Evolutionary conservation across 2,329 filamentous ascomycete genomes (phyloP).

Genomic region (Cryphonectria carpinicola): DNA sequence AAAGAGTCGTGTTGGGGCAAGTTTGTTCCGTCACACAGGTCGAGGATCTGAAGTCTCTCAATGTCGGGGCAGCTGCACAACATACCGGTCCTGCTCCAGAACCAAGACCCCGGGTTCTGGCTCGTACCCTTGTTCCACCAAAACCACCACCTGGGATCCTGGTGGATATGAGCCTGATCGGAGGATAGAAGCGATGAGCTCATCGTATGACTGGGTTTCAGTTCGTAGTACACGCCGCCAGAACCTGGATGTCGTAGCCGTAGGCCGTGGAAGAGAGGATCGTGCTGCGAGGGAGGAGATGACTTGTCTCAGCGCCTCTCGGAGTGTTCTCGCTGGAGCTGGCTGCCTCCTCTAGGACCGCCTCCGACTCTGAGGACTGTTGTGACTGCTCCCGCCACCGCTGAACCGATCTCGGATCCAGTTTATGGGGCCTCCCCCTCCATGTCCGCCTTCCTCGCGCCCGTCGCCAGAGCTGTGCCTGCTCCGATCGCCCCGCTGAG

Average conservation of each 20-base stretch:
- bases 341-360: conserved; percentile 23
- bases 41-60: background rate
- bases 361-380: conserved; percentile 13
- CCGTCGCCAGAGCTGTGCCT: conserved; percentile 8
- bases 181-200: background rate
- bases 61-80: background rate
- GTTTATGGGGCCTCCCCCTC: conserved; percentile 24
- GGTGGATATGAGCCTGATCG: background rate
- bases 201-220: background rate
- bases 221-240: background rate
- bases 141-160: background rate
- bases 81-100: background rate
- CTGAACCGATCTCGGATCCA: conserved; percentile 35
- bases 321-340: background rate
- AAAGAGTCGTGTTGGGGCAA: background rate
- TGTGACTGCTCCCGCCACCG: conserved; percentile 9
- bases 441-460: background rate
- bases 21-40: too few species aligned
- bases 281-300: background rate
- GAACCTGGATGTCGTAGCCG: background rate
- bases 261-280: background rate
- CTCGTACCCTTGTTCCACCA: background rate
- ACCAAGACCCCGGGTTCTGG: background rate
- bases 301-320: background rate
- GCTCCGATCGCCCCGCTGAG: conserved; percentile 15